Percentiles rank a stretch among this genome's conserved stretches.
Conservation (phyloP, 768 basidiomycete genomes). For the Lactarius akahatsu region DNA sequence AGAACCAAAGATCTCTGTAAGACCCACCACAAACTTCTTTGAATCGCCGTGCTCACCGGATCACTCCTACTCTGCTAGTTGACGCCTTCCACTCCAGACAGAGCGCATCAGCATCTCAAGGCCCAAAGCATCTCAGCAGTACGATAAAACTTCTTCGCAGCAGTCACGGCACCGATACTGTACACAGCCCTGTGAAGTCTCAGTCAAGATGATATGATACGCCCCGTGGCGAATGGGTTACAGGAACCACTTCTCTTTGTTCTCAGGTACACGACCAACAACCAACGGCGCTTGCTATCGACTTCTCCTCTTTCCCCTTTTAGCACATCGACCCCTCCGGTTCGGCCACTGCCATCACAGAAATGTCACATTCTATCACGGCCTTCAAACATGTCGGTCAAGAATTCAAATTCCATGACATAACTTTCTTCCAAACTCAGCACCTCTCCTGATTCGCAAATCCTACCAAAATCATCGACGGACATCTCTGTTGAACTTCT, state of each 20-base stretch:
- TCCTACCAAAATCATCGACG: not conserved
- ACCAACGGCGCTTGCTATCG: not conserved
- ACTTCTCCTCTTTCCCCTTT: not conserved
- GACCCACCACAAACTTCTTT: not conserved
- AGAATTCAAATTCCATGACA: not conserved
- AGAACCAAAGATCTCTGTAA: not conserved
- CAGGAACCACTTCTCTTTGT: not conserved
- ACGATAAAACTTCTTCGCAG: not conserved
- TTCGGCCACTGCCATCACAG: not conserved
- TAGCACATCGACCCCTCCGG: not conserved
- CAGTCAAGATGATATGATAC: not conserved
- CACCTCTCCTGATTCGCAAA: not conserved
- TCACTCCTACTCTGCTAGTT: not conserved
- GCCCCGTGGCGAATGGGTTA: not conserved
- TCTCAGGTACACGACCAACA: not conserved
- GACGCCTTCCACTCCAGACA: not conserved
- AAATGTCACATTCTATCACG: conserved; percentile 1
- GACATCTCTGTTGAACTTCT: not conserved
- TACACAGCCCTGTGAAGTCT: not conserved
- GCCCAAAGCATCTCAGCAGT: conserved; percentile 8
- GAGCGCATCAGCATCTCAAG: not conserved
- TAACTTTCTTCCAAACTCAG: not conserved
- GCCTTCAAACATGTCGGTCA: not conserved
- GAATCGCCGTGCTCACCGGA: conserved; percentile 11
- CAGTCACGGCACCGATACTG: not conserved